These are phyloP conservation scores for Collybiopsis luxurians DNA, from an alignment of 768 basidiomycete genomes.

Conservation along the genomic window DNA sequence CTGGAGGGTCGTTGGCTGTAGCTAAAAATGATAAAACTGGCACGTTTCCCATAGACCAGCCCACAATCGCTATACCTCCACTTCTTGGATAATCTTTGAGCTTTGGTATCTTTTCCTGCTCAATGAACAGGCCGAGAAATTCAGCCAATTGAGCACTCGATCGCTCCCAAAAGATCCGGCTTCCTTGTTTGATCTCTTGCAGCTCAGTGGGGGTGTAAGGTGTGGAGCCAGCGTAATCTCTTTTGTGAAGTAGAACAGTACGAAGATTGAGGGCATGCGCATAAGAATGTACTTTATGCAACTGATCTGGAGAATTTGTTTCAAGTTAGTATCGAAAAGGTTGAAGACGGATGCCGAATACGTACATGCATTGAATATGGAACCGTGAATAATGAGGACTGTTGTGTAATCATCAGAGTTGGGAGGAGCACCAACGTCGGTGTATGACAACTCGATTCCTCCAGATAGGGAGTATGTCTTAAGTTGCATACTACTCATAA, in stretches of 20 bases:
- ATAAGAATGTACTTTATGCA: neutral
- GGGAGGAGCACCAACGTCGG: conserved; percentile 29
- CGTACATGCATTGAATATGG: conserved; percentile 30
- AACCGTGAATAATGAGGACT: conserved; percentile 31
- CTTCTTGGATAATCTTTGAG: conserved; percentile 15
- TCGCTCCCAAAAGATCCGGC: conserved; percentile 24
- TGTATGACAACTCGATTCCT: conserved; percentile 27
- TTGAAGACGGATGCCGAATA: neutral
- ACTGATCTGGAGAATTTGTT: neutral
- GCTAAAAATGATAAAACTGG: conserved; percentile 27
- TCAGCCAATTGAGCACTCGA: conserved; percentile 1
- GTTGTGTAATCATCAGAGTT: conserved; percentile 31
- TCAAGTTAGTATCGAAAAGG: neutral
- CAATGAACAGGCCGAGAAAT: neutral
- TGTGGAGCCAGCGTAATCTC: conserved; percentile 33
- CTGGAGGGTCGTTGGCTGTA: conserved; percentile 13
- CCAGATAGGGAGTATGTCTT: conserved; percentile 4
- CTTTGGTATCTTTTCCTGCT: neutral
- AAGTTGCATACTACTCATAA: too few species aligned
- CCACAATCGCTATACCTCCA: neutral
- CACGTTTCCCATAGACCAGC: conserved; percentile 8
- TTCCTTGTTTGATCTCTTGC: conserved; percentile 23
- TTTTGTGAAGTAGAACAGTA: conserved; percentile 27
- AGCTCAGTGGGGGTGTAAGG: conserved; percentile 32
- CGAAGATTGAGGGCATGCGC: conserved; percentile 20